Conservation (phyloP, 495 filamentous ascomycete species). For the Daldinia loculata region DNA sequence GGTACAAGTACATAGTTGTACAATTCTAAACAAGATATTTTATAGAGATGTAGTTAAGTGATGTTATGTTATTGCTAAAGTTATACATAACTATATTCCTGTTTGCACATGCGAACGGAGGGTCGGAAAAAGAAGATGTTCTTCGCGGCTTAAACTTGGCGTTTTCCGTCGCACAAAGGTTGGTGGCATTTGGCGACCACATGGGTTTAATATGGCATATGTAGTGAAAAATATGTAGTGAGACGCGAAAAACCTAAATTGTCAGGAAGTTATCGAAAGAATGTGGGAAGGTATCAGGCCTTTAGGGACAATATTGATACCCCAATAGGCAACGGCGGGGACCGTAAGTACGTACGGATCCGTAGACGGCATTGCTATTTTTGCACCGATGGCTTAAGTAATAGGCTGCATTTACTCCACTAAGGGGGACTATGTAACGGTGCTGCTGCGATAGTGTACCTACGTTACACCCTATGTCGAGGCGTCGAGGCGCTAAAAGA, state of each 20-base stretch:
- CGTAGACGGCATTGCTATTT: conserved; percentile 30
- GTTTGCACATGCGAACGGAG: neutral
- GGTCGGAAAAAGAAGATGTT: neutral
- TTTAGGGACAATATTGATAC: conserved; percentile 13
- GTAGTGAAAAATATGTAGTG: neutral
- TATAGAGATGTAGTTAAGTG: too few species aligned
- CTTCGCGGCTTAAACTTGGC: neutral
- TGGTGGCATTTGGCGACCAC: neutral
- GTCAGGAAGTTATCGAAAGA: neutral
- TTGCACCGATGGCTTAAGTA: conserved; percentile 28
- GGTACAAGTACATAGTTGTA: too few species aligned
- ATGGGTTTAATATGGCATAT: neutral
- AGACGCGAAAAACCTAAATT: neutral
- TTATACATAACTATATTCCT: too few species aligned
- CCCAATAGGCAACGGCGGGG: neutral
- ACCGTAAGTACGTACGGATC: neutral
- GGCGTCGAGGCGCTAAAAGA: conserved; percentile 1
- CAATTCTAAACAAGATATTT: too few species aligned
- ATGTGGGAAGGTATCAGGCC: neutral
- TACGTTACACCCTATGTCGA: neutral
- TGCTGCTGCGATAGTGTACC: neutral
- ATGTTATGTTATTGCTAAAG: too few species aligned
- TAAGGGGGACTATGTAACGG: neutral
- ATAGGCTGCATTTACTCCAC: neutral
- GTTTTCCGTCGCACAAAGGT: neutral